Base-by-base conservation (phyloP, 257 asterid genomes). In the Nicotiana tabacum region DNA sequence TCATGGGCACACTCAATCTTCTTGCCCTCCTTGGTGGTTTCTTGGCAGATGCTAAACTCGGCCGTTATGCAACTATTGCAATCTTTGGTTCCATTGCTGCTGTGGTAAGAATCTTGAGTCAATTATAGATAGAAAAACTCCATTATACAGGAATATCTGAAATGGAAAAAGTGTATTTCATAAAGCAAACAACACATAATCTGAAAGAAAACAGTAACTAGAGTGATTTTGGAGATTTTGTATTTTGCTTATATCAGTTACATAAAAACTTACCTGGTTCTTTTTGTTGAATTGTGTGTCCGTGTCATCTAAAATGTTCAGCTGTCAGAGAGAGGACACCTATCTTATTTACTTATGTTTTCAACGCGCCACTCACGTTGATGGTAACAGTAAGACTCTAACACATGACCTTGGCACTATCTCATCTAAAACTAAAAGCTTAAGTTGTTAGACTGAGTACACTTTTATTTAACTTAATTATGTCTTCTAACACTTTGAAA, bases 1-100 rank as follows among this genome's bases (percentile, higher is more conserved):
- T 94, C 90, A 90, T 94, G 97, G 98, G 98, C 35, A 91, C 97
- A 46, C 93, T 94, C 67, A 94, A 94, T 78, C 93, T 94, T 33
- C 90, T 94, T 9, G 97, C 95, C 69, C 95, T 93, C 77, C 86
- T 94, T 1, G 98, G 98, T 15, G 98, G 98, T 55, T 94, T 94
- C 84, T 79, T 91, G 48, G 98, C 97, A 2, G 98, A 94, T 86
- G 98, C 98, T 77, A 92, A 86, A 77, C 96, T 94, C 60, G 98
- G 98, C 64, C 95, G 98, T 80, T 94, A 90, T 78, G 66, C 84
- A 81, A 93, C 98, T 0, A 97, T 94, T 56, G 97, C 94, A 17
- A 82, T 89, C 33, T 86, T 90, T 76, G 96, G 95, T n/a, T 87
- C 92, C 27, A 80, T 93, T 16, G 82, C 94, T 35, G 97, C 97